These are phyloP conservation scores for Hygrophoropsis aurantiaca DNA, from an alignment of 768 basidiomycete species.

Conservation along the genomic window DNA sequence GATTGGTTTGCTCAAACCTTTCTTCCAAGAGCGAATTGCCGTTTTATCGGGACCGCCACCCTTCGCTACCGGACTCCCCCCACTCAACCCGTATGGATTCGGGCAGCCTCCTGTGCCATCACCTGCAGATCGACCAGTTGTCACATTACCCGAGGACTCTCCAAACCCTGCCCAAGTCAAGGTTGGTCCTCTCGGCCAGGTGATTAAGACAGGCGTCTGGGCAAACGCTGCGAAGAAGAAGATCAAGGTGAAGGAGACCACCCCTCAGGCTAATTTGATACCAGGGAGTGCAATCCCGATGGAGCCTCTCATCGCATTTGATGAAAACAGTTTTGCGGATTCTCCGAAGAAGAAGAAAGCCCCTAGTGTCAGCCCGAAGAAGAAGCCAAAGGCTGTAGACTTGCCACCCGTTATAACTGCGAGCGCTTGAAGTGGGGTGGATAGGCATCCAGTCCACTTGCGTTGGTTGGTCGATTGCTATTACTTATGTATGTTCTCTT, in stretches of 20 bases:
- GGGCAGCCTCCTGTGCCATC: slow-evolving; percentile 13
- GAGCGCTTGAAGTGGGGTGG: slow-evolving; percentile 24
- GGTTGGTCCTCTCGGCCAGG: slow-evolving; percentile 79
- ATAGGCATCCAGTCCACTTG: too few relatives aligned
- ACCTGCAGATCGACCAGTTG: slow-evolving; percentile 15
- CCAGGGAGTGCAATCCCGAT: slow-evolving; percentile 13
- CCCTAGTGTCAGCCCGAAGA: slow-evolving; percentile 12
- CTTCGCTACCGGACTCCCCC: slow-evolving; percentile 8
- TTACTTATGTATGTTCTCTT: not conserved
- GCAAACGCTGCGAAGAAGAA: slow-evolving; percentile 64
- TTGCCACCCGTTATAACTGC: slow-evolving; percentile 36
- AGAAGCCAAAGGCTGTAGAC: slow-evolving; percentile 23
- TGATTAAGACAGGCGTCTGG: slow-evolving; percentile 50
- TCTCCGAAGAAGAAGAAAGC: slow-evolving; percentile 9
- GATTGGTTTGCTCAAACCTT: slow-evolving; percentile 80
- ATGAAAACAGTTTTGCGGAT: slow-evolving; percentile 12
- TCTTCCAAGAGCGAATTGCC: slow-evolving; percentile 62
- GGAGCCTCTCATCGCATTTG: slow-evolving; percentile 16
- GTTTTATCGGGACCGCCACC: slow-evolving; percentile 32
- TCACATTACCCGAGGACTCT: slow-evolving; percentile 63
- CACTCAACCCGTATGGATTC: slow-evolving; percentile 9
- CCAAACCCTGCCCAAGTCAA: slow-evolving; percentile 61
- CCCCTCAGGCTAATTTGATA: slow-evolving; percentile 22
- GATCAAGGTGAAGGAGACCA: slow-evolving; percentile 22
- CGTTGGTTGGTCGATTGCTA: too few relatives aligned